Evolutionary conservation across 257 asterid species (phyloP), one percentile per base, ranked within the genome.

Genomic region (Forsythia suspensa): DNA sequence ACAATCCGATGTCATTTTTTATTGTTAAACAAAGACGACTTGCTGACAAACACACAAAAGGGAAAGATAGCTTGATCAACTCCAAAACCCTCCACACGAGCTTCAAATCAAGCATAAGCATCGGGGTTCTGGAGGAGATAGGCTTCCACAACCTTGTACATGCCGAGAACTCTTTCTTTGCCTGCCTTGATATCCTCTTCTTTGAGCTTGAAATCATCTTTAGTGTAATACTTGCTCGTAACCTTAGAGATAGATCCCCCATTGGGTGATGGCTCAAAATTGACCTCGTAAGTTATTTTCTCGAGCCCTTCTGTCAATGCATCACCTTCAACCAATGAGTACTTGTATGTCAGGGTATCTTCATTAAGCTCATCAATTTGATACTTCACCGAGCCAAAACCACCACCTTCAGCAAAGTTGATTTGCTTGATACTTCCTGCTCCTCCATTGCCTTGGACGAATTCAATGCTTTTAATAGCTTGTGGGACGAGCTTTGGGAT

Each of bases 391-490:
- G 43, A 36, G 5, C 15, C 51, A 5, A 70, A 38, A 51, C 43
- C 59, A 38, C 80, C 42, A 37, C 80, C 80, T 20, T 77, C 37
- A 52, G 65, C 76, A 52, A 77, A 77, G 76, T 70, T 24, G 39
- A 77, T 18, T 48, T 77, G 81, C 43, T 77, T 70, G 34, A 77
- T 77, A 69, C 81, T 77, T 70, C 81, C 76, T 8, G 75, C 34
- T 21, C 71, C 76, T 39, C 76, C 81, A 13, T 8, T 13, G 71
- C 81, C 81, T 24, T 70, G 61, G n/a, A 52, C 8, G 20, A 70
- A 77, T 52, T 77, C 61, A 16, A 77, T 70, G 81, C 76, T 70
- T 63, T 77, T 70, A 13, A 70, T 55, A 18, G 61, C 71, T 52
- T 70, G 71, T 37, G 81, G 76, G 16, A 77, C 36, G 63, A 77